Evolutionary conservation across 148 eudicot genomes (phyloP).

Genomic region (Salicornia ramosissima): DNA sequence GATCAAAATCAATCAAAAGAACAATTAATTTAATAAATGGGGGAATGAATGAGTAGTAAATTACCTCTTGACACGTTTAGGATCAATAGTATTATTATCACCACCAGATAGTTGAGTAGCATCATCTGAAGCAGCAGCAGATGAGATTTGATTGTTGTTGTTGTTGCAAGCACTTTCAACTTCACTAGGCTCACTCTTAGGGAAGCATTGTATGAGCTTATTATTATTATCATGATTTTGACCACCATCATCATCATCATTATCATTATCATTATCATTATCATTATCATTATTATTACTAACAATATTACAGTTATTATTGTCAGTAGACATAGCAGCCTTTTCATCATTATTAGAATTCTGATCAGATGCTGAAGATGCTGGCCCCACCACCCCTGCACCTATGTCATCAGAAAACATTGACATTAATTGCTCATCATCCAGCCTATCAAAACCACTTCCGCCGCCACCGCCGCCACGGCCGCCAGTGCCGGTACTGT

Average conservation of each 20-base stretch:
- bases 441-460: slow-evolving; percentile 54
- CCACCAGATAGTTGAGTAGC: slow-evolving; percentile 17
- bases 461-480: slow-evolving; percentile 1
- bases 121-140: slow-evolving; percentile 13
- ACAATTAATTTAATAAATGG: too few species aligned
- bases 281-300: too few species aligned
- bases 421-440: slow-evolving; percentile 73
- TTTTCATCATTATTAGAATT: slow-evolving; percentile 30
- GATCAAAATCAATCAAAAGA: neutral
- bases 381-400: slow-evolving; percentile 19
- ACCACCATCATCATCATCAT: slow-evolving; percentile 13
- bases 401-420: slow-evolving; percentile 68
- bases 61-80: slow-evolving; percentile 87
- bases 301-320: neutral
- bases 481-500: slow-evolving; percentile 19
- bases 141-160: slow-evolving; percentile 17
- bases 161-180: slow-evolving; percentile 41
- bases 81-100: slow-evolving; percentile 42
- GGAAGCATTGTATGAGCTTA: slow-evolving; percentile 8
- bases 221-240: neutral
- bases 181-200: slow-evolving; percentile 65
- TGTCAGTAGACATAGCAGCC: neutral
- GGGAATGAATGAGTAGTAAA: too few species aligned
- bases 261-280: neutral
- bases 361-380: slow-evolving; percentile 41